Evolutionary conservation across 768 basidiomycete genomes (phyloP).

Genomic region (Russula sp.): DNA sequence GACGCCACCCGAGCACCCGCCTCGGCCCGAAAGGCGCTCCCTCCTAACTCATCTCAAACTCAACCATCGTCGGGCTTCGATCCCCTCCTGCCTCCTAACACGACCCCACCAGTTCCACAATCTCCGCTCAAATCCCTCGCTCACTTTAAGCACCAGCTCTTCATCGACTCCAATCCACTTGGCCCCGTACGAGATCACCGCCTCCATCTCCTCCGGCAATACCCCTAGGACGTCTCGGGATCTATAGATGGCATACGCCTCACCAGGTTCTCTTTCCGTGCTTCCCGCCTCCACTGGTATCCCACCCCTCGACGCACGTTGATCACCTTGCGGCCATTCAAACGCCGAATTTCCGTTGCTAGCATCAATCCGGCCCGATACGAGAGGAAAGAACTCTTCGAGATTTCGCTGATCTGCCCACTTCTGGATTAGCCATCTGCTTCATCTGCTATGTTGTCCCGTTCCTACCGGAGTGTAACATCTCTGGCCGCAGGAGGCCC

Average conservation of each 20-base stretch:
- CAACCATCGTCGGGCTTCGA: neutral
- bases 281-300: conserved; percentile 6
- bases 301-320: conserved; percentile 11
- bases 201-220: conserved; percentile 42
- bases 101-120: conserved; percentile 43
- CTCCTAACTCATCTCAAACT: neutral
- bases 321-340: neutral
- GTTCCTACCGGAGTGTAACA: conserved; percentile 6
- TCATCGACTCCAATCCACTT: conserved; percentile 47
- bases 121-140: conserved; percentile 62
- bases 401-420: conserved; percentile 31
- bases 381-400: conserved; percentile 18
- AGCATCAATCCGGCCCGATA: neutral
- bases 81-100: conserved; percentile 1
- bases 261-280: conserved; percentile 42
- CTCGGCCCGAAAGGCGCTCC: neutral
- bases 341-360: neutral
- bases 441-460: neutral
- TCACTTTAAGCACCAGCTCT: conserved; percentile 45
- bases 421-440: conserved; percentile 2
- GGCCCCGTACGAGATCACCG: conserved; percentile 46
- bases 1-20: neutral
- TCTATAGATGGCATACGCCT: conserved; percentile 55
- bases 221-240: conserved; percentile 59
- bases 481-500: conserved; percentile 3